Conservation (phyloP, 495 filamentous ascomycete species). For the Bacidia gigantensis region DNA sequence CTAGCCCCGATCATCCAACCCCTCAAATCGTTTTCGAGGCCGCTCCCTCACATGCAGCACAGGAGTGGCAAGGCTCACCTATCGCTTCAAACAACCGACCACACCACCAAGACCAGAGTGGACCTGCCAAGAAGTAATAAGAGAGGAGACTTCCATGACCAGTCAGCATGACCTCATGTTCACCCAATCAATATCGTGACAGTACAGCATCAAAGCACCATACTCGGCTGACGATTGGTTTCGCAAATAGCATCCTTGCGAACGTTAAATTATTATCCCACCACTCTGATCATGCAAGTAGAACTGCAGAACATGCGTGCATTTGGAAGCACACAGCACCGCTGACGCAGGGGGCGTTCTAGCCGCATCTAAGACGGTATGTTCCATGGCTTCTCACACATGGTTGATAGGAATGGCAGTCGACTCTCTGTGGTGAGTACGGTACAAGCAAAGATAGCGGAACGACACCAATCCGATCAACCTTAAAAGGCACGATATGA, state of each 20-base stretch:
- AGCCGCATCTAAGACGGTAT: not conserved
- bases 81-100: not conserved
- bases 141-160: not conserved
- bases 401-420: not conserved
- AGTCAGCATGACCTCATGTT: not conserved
- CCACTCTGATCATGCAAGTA: not conserved
- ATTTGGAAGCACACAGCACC: not conserved
- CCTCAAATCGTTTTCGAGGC: not conserved
- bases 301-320: not conserved
- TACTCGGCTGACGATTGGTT: not conserved
- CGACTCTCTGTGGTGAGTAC: too few species aligned
- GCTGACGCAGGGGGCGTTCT: not conserved
- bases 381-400: not conserved
- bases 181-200: not conserved
- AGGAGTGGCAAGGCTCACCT: not conserved
- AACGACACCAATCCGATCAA: too few species aligned
- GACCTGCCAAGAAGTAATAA: not conserved
- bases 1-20: not conserved
- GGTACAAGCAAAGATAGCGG: not conserved
- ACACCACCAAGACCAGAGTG: not conserved
- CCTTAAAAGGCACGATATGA: too few species aligned
- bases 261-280: not conserved
- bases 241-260: not conserved
- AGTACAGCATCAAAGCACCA: not conserved
- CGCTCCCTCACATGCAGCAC: not conserved